Percentiles rank a stretch among this genome's conserved stretches.
These are phyloP conservation scores for Bruguiera sexangula DNA, from an alignment of 345 rosid species.

Conservation along the genomic window DNA sequence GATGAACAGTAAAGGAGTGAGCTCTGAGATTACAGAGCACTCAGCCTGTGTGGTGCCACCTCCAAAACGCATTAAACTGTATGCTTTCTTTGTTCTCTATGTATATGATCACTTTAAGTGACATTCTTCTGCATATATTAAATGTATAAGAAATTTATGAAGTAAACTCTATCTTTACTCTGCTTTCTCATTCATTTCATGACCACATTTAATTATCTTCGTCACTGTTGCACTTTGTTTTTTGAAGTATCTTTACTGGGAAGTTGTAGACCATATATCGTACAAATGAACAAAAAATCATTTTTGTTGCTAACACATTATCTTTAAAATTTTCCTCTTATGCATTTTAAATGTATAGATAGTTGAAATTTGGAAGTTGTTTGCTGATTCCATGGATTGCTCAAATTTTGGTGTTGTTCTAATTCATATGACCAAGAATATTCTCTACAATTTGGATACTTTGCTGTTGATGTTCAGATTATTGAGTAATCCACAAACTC, in stretches of 20 bases:
- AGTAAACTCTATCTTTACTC: background rate
- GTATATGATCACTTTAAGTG: slow-evolving; percentile 11
- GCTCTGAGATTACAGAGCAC: slow-evolving; percentile 25
- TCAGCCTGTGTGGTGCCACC: slow-evolving; percentile 35
- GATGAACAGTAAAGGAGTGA: slow-evolving; percentile 33
- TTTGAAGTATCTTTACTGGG: background rate
- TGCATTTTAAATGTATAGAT: background rate
- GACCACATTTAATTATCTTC: background rate
- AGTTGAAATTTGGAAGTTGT: background rate
- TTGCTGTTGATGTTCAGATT: background rate
- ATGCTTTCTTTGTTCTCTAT: slow-evolving; percentile 31
- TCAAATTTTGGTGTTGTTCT: background rate
- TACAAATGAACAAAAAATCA: background rate
- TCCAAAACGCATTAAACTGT: slow-evolving; percentile 53
- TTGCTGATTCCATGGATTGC: background rate
- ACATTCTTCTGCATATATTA: background rate
- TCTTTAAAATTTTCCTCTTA: background rate
- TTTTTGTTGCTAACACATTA: background rate
- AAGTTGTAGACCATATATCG: background rate
- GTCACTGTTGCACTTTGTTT: background rate
- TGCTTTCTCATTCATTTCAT: background rate
- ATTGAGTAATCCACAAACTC: background rate
- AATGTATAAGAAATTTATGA: background rate
- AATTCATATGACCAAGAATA: background rate
- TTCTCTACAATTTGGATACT: background rate